Conservation (phyloP, 371 early-diverging fungal genomes). For the Homolaphlyctis polyrhiza region DNA sequence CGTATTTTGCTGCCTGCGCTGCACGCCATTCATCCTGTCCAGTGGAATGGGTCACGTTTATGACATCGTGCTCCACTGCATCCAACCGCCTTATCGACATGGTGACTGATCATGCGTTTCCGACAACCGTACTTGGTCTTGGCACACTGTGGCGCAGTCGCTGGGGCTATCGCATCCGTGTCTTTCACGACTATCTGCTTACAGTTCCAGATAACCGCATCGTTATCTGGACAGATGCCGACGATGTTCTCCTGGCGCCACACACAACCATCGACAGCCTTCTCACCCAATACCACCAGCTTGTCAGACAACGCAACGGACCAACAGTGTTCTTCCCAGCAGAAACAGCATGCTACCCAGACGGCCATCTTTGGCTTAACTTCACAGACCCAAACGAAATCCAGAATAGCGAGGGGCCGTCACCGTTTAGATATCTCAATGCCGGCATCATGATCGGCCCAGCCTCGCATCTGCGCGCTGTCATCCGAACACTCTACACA, state of each 20-base stretch:
- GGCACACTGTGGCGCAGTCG: constrained; percentile 3
- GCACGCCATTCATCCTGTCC: not conserved
- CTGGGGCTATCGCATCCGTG: constrained; percentile 28
- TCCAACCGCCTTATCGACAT: not conserved
- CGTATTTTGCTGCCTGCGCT: not conserved
- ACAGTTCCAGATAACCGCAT: constrained; percentile 15
- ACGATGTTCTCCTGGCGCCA: constrained; percentile 30
- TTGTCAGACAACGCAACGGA: constrained; percentile 11
- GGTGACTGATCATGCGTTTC: not conserved
- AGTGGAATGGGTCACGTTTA: not conserved
- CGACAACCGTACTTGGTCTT: not conserved
- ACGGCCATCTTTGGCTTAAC: constrained; percentile 9
- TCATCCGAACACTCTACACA: constrained; percentile 12
- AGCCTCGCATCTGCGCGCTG: constrained; percentile 14
- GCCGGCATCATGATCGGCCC: constrained; percentile 34
- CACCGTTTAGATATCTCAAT: constrained; percentile 20
- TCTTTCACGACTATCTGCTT: constrained; percentile 26
- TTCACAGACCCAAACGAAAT: constrained; percentile 14
- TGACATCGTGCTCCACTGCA: not conserved
- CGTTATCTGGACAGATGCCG: constrained; percentile 26
- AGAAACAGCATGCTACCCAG: constrained; percentile 26
- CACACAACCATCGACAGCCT: not conserved
- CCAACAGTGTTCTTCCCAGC: constrained; percentile 12
- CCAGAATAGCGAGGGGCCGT: not conserved
- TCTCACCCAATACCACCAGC: not conserved